A percentile compares a stretch with the other conserved stretches of the same genome.
Evolutionary conservation across 768 basidiomycete species (phyloP).

Genomic region (Tremella mesenterica): DNA sequence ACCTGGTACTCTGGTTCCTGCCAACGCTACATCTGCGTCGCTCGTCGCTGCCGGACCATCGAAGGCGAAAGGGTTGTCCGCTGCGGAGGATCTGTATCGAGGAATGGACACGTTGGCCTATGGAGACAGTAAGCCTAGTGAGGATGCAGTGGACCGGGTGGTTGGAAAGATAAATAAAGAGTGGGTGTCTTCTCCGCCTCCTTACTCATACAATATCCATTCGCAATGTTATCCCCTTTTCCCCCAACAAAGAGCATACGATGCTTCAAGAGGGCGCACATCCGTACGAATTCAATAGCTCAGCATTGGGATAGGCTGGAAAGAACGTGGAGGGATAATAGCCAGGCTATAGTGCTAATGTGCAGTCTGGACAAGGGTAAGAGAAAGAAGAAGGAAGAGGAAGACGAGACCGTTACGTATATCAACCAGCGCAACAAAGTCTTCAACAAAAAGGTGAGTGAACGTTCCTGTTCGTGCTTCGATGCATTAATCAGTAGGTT

Average conservation of each 20-base stretch:
- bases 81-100: constrained; percentile 71
- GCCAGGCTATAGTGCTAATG: neutral
- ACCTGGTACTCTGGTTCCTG: constrained; percentile 55
- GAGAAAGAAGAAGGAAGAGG: constrained; percentile 84
- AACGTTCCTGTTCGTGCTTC: neutral
- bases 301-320: no score
- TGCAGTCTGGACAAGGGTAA: constrained; percentile 63
- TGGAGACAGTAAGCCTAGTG: constrained; percentile 87
- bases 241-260: no score
- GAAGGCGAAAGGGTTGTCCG: constrained; percentile 46
- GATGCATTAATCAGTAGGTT: constrained; percentile 53
- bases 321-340: no score
- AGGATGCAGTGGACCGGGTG: constrained; percentile 90
- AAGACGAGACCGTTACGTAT: constrained; percentile 92
- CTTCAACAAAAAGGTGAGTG: constrained; percentile 97
- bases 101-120: constrained; percentile 89
- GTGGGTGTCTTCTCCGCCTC: constrained; percentile 52
- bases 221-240: no score
- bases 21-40: constrained; percentile 36
- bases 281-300: no score
- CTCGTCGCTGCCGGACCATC: constrained; percentile 9
- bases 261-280: no score
- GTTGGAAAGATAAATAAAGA: constrained; percentile 86
- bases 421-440: constrained; percentile 98
- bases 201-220: neutral